phyloP scores from a whole-genome alignment of 108 stramenopile species.

The Nitzschia sp. region DNA sequence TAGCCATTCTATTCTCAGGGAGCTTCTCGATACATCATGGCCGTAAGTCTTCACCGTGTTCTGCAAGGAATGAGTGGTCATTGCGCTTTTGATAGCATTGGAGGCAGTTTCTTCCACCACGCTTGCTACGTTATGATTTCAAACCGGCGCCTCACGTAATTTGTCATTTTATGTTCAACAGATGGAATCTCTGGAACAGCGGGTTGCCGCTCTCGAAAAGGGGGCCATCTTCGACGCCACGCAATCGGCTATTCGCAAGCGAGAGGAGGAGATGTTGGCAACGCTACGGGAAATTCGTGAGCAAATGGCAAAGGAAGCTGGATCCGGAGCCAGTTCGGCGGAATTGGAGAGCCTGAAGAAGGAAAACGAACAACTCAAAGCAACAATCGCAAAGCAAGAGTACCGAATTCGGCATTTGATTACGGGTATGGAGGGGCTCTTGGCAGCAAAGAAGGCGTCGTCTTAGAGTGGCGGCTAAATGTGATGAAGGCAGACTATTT shows the following conservation, averaged over 20 bases:
- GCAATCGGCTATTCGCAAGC: slow-evolving; percentile 46
- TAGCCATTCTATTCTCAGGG: too few species aligned
- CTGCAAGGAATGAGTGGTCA: too few species aligned
- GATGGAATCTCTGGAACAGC: slow-evolving; percentile 29
- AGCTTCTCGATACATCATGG: too few species aligned
- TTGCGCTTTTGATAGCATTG: too few species aligned
- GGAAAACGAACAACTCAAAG: slow-evolving; percentile 57
- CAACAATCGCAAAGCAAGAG: slow-evolving; percentile 45
- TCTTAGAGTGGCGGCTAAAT: too few species aligned
- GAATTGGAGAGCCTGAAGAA: slow-evolving; percentile 39
- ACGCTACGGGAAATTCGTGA: slow-evolving; percentile 45
- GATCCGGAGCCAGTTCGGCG: slow-evolving; percentile 23
- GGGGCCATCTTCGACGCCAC: slow-evolving; percentile 50
- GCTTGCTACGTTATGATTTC: too few species aligned
- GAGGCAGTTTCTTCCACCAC: too few species aligned
- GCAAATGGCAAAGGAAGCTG: slow-evolving; percentile 35
- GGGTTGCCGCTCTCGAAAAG: slow-evolving; percentile 49
- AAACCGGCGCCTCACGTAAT: too few species aligned
- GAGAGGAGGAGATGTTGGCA: slow-evolving; percentile 46
- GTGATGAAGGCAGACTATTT: background rate
- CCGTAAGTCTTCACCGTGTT: too few species aligned
- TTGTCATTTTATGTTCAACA: too few species aligned
- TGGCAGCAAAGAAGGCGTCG: slow-evolving; percentile 20
- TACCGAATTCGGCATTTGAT: slow-evolving; percentile 63
- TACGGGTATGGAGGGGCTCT: slow-evolving; percentile 30